Evolutionary conservation across 371 early-diverging fungal species (phyloP), one percentile per base, ranked within the genome.

Genomic region (Zychaea mexicana): DNA sequence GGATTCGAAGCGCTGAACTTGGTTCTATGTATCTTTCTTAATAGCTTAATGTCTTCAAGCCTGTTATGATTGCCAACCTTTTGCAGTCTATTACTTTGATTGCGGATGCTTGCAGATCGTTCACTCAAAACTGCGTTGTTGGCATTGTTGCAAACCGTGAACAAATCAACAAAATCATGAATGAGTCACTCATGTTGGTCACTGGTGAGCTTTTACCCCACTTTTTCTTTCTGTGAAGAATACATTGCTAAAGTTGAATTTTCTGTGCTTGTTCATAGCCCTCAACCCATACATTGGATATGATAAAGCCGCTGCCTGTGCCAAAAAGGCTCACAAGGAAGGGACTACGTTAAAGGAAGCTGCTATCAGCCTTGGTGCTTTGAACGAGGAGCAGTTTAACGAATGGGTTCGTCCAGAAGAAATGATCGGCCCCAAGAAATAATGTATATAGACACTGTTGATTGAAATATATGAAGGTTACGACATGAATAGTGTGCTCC

Each of bases 21-120:
- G n/a, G n/a, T n/a, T n/a, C 17, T 54, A 60, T 31, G 12, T 28
- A 17, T 49, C 13, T 22, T 52, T 12, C 45, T 6, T 60, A 9
- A 22, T 65, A 79, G 88, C 86, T 95, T 49, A 95, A 95, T 69
- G 96, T 95, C 55, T 95, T 93, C 83, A 95, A 94, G 77, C 96
- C 96, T 47, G 91, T 95, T 57, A 80, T 95, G 83, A 94, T 95
- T 81, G 85, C 87, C 72, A 95, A 94, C 78, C 82, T 95, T 64
- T 78, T 94, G 39, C 94, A 93, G 68, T 92, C 92, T 36, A 74
- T 88, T 52, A 87, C 88, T 63, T 78, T 95, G 46, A 62, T 95
- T n/a, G 77, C 89, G 13, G 94, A 95, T 68, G 93, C 90, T 31
- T 78, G 82, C 71, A 60, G 60, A 42, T 94, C 93, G 17, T 95